phyloP scores from a whole-genome alignment of 345 rosid species.

The Pistacia atlantica region DNA sequence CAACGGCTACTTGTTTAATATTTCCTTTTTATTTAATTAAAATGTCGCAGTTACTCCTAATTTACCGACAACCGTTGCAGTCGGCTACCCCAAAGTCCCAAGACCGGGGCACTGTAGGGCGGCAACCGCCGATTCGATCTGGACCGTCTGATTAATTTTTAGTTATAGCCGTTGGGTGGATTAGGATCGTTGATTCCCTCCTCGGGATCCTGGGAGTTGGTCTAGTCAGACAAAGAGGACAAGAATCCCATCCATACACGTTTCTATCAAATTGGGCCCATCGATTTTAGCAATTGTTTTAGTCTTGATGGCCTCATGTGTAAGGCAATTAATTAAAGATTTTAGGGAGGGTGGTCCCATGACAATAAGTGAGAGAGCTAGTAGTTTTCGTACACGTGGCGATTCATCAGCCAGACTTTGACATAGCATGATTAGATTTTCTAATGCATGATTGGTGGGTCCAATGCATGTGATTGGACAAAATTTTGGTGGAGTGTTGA shows the following conservation, averaged over 20 bases:
- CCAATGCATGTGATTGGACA: neutral
- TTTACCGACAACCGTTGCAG: constrained; percentile 57
- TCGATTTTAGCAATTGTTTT: constrained; percentile 1
- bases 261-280: constrained; percentile 21
- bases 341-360: constrained; percentile 5
- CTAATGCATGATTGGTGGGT: constrained; percentile 33
- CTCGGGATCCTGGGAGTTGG: constrained; percentile 30
- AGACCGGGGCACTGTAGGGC: constrained; percentile 53
- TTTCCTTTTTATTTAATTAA: constrained; percentile 8
- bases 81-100: constrained; percentile 39
- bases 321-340: constrained; percentile 21
- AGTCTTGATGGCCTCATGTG: constrained; percentile 39
- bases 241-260: constrained; percentile 56
- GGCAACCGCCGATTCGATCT: constrained; percentile 65
- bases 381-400: constrained; percentile 34
- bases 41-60: constrained; percentile 29
- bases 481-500: neutral
- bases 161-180: constrained; percentile 46
- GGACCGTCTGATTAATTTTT: constrained; percentile 50
- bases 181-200: constrained; percentile 46
- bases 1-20: constrained; percentile 43
- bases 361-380: neutral
- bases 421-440: constrained; percentile 21
- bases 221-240: constrained; percentile 17
- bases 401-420: constrained; percentile 14